phyloP scores from a whole-genome alignment of 768 basidiomycete genomes.

The Serpula lacrymans region DNA sequence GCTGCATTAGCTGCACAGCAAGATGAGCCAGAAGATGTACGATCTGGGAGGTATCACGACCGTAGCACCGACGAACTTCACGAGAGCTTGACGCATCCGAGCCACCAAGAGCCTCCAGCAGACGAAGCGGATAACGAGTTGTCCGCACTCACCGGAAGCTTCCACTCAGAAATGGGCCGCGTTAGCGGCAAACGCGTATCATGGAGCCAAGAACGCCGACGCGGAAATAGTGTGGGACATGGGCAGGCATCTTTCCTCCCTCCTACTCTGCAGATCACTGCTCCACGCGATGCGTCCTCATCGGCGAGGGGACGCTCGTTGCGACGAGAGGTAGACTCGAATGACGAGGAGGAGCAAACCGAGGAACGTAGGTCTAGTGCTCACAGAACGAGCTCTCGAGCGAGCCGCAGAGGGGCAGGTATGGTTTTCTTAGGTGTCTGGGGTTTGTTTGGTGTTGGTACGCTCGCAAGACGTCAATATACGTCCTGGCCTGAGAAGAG shows the following conservation, averaged over 20 bases:
- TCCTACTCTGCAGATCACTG: slow-evolving; percentile 30
- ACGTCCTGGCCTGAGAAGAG: slow-evolving; percentile 23
- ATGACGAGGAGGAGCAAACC: slow-evolving; percentile 20
- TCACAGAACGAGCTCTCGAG: slow-evolving; percentile 47
- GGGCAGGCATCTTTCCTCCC: slow-evolving; percentile 32
- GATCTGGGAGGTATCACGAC: slow-evolving; percentile 23
- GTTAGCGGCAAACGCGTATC: slow-evolving; percentile 51
- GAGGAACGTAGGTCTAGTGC: slow-evolving; percentile 4
- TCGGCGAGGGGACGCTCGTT: slow-evolving; percentile 44
- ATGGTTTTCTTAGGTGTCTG: slow-evolving; percentile 83
- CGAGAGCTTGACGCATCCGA: slow-evolving; percentile 16
- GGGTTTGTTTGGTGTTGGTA: slow-evolving; percentile 67
- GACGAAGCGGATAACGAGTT: slow-evolving; percentile 51
- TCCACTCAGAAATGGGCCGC: slow-evolving; percentile 67
- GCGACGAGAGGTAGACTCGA: slow-evolving; percentile 33
- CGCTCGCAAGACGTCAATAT: slow-evolving; percentile 34
- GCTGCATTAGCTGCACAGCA: slow-evolving; percentile 68
- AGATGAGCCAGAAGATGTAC: slow-evolving; percentile 41
- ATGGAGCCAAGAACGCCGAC: slow-evolving; percentile 61
- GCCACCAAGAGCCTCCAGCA: slow-evolving; percentile 16
- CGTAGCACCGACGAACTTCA: slow-evolving; percentile 19
- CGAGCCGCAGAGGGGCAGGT: slow-evolving; percentile 65
- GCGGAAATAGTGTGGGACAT: slow-evolving; percentile 46
- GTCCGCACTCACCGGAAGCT: slow-evolving; percentile 65
- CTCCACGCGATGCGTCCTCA: slow-evolving; percentile 14